Percentiles rank a stretch among this genome's conserved stretches.
Conservation (phyloP, 768 basidiomycete species). For the Lanmaoa rubissima region DNA sequence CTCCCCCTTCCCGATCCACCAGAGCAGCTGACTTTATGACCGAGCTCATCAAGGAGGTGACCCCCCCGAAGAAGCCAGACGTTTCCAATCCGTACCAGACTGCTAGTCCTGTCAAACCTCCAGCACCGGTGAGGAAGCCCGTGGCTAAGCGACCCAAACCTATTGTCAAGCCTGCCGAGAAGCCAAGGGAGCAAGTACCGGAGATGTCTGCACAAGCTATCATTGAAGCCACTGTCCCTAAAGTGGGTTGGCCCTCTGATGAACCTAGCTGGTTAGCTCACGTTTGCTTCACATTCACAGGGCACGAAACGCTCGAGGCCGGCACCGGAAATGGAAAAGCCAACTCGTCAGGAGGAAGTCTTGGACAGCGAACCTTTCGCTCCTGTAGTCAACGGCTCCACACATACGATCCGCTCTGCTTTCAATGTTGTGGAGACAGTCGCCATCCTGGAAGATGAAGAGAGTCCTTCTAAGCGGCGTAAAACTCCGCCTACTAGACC, state of each 20-base stretch:
- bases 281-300: slow-evolving; percentile 34
- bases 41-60: slow-evolving; percentile 67
- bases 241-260: slow-evolving; percentile 40
- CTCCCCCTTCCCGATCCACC: slow-evolving; percentile 43
- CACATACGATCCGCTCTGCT: slow-evolving; percentile 1
- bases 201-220: slow-evolving; percentile 59
- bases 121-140: slow-evolving; percentile 42
- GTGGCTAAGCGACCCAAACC: slow-evolving; percentile 38
- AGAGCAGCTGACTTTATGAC: slow-evolving; percentile 69
- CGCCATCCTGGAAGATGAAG: slow-evolving; percentile 38
- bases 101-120: slow-evolving; percentile 59
- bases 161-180: slow-evolving; percentile 35
- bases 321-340: slow-evolving; percentile 52
- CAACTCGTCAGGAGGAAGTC: slow-evolving; percentile 6
- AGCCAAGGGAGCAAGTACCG: slow-evolving; percentile 28
- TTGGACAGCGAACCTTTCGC: slow-evolving; percentile 9
- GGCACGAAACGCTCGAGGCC: slow-evolving; percentile 79
- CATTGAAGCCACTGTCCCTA: slow-evolving; percentile 76
- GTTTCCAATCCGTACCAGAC: slow-evolving; percentile 78
- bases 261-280: slow-evolving; percentile 5
- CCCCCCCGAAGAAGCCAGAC: slow-evolving; percentile 62
- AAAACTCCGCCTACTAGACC: slow-evolving; percentile 36
- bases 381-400: slow-evolving; percentile 17
- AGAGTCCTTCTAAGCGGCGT: slow-evolving; percentile 45
- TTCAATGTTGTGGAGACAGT: slow-evolving; percentile 34